phyloP scores from a whole-genome alignment of 306 rosid species.

The Fragaria vesca region DNA sequence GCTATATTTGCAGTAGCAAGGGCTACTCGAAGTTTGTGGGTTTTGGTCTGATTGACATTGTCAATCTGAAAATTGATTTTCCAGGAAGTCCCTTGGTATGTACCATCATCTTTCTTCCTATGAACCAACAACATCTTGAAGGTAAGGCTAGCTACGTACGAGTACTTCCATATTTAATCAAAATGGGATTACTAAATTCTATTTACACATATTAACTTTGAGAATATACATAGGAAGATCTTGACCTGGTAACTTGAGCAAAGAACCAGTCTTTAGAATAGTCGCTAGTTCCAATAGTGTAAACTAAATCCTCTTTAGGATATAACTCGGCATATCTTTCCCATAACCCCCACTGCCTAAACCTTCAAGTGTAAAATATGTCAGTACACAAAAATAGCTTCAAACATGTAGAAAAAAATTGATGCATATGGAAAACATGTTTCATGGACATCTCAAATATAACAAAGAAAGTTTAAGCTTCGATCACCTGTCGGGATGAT shows the following conservation, averaged over 20 bases:
- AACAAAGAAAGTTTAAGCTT: neutral
- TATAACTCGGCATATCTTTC: slow-evolving; percentile 85
- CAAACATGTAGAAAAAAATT: neutral
- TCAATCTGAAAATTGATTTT: slow-evolving; percentile 60
- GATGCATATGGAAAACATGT: neutral
- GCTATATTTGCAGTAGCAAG: slow-evolving; percentile 68
- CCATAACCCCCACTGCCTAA: slow-evolving; percentile 92
- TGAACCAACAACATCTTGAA: neutral
- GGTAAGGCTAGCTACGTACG: neutral
- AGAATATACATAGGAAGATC: neutral
- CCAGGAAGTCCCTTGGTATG: slow-evolving; percentile 79
- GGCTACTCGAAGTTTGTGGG: slow-evolving; percentile 62
- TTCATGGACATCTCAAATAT: neutral
- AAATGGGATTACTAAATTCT: neutral
- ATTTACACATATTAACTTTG: neutral
- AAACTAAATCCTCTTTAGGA: slow-evolving; percentile 66
- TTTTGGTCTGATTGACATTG: slow-evolving; percentile 27
- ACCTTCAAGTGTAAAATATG: slow-evolving; percentile 41
- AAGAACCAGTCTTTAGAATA: slow-evolving; percentile 85
- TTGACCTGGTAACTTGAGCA: slow-evolving; percentile 87
- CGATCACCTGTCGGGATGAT: slow-evolving; percentile 75
- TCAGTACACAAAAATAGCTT: neutral
- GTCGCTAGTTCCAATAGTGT: slow-evolving; percentile 70
- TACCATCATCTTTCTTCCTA: slow-evolving; percentile 58
- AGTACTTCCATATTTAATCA: neutral